These are phyloP conservation scores for Suillus discolor DNA, from an alignment of 768 basidiomycete species.

Conservation along the genomic window DNA sequence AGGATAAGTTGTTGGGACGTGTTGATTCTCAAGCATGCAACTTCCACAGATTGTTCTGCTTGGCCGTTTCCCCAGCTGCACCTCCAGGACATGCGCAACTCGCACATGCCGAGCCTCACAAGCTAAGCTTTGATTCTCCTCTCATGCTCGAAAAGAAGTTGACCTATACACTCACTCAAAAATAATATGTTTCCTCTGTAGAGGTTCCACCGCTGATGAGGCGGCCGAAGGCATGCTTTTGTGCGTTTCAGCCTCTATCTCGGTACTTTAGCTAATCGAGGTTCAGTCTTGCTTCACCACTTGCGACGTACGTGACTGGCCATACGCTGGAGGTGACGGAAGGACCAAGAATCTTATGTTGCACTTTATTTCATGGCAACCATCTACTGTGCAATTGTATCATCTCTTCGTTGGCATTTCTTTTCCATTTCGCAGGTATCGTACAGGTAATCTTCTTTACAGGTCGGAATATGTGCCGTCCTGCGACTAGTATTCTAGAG, in stretches of 20 bases:
- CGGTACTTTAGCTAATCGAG: not conserved
- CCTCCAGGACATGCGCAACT: too few relatives aligned
- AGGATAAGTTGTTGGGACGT: too few relatives aligned
- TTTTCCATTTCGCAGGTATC: not conserved
- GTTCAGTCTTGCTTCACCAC: constrained; percentile 69
- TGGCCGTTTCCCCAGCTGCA: too few relatives aligned
- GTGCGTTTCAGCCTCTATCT: constrained; percentile 45
- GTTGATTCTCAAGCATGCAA: too few relatives aligned
- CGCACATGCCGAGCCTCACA: too few relatives aligned
- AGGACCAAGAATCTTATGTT: constrained; percentile 64
- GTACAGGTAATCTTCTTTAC: not conserved
- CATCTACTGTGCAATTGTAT: not conserved
- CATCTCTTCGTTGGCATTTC: not conserved
- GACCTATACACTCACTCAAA: too few relatives aligned
- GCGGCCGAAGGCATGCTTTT: constrained; percentile 76
- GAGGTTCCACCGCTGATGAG: constrained; percentile 65
- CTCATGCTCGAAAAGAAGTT: too few relatives aligned
- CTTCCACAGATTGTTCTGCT: too few relatives aligned
- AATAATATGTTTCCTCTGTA: constrained; percentile 37
- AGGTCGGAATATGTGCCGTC: not conserved
- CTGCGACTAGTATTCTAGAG: not conserved
- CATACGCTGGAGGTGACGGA: constrained; percentile 87
- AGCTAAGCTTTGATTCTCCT: too few relatives aligned
- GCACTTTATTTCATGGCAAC: not conserved
- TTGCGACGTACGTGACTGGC: constrained; percentile 79